A percentile compares a stretch with the other conserved stretches of the same genome.
phyloP scores from a whole-genome alignment of 1,284 basidiomycete species.

The Austropuccinia psidii region DNA sequence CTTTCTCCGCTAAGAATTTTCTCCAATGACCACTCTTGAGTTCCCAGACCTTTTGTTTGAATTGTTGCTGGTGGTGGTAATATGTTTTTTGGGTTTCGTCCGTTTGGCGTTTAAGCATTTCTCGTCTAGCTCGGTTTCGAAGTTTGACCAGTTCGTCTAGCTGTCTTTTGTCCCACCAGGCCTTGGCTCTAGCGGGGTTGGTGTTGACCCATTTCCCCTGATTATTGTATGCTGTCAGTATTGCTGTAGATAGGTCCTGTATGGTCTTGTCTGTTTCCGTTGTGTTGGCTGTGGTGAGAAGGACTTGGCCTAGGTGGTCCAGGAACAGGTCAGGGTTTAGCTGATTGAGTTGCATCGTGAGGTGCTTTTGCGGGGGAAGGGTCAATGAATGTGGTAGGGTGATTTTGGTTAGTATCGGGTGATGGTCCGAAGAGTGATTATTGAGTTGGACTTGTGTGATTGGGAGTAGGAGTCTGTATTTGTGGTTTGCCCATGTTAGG shows the following conservation, averaged over 20 bases:
- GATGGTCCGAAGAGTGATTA: not conserved
- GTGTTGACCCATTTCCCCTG: too few relatives aligned
- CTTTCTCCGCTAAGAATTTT: not conserved
- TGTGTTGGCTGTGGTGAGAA: too few relatives aligned
- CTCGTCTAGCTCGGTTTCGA: not conserved
- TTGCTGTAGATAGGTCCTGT: too few relatives aligned
- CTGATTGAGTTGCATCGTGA: too few relatives aligned
- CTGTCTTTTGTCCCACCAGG: not conserved
- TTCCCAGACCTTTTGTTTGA: not conserved
- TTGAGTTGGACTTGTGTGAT: not conserved
- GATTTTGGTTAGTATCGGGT: too few relatives aligned
- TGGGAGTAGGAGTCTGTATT: not conserved
- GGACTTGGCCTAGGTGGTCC: too few relatives aligned
- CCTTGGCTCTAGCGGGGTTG: not conserved
- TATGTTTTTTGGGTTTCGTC: not conserved
- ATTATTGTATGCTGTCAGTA: too few relatives aligned
- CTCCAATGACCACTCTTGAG: not conserved
- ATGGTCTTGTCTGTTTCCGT: too few relatives aligned
- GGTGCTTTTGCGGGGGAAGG: too few relatives aligned
- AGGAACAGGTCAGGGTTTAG: too few relatives aligned
- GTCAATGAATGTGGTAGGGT: too few relatives aligned
- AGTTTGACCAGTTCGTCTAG: not conserved
- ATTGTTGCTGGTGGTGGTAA: not conserved
- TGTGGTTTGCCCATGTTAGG: too few relatives aligned
- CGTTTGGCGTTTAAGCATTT: not conserved